These are phyloP conservation scores for Diplodia intermedia DNA, from an alignment of 2,329 filamentous ascomycete species.

Conservation along the genomic window DNA sequence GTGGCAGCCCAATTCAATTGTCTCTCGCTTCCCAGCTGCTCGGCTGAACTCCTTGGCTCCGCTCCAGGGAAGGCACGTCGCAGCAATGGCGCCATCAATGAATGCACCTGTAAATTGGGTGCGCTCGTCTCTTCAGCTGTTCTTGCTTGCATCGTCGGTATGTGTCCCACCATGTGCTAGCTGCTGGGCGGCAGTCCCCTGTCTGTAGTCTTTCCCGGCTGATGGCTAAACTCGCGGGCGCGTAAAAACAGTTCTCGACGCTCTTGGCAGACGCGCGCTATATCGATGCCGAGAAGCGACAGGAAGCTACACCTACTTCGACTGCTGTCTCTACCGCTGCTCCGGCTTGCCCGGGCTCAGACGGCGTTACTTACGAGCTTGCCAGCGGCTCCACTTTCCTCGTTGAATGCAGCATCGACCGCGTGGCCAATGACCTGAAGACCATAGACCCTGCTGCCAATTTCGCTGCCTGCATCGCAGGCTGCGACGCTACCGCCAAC, in stretches of 20 bases:
- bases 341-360: conserved; percentile 26
- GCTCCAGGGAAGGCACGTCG: conserved; percentile 5
- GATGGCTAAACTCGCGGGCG: conserved; percentile 24
- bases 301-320: conserved; percentile 14
- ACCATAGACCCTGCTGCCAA: conserved; percentile 34
- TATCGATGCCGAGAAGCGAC: conserved; percentile 13
- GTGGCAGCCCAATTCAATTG: not conserved
- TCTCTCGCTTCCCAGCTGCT: conserved; percentile 19
- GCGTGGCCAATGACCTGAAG: conserved; percentile 25
- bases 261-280: conserved; percentile 27
- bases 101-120: conserved; percentile 26
- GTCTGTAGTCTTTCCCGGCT: not conserved
- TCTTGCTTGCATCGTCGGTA: conserved; percentile 22
- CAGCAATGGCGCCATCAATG: conserved; percentile 29
- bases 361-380: conserved; percentile 16
- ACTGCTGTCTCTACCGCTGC: conserved; percentile 20
- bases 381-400: conserved; percentile 20
- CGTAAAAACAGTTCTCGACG: conserved; percentile 27
- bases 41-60: conserved; percentile 4
- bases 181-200: not conserved
- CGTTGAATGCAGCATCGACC: conserved; percentile 26
- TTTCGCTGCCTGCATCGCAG: conserved; percentile 36
- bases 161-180: not conserved
- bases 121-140: conserved; percentile 15
- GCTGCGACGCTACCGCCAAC: conserved; percentile 35